Base-by-base conservation (phyloP, 2,329 filamentous ascomycete species). In the Dothistroma septosporum region DNA sequence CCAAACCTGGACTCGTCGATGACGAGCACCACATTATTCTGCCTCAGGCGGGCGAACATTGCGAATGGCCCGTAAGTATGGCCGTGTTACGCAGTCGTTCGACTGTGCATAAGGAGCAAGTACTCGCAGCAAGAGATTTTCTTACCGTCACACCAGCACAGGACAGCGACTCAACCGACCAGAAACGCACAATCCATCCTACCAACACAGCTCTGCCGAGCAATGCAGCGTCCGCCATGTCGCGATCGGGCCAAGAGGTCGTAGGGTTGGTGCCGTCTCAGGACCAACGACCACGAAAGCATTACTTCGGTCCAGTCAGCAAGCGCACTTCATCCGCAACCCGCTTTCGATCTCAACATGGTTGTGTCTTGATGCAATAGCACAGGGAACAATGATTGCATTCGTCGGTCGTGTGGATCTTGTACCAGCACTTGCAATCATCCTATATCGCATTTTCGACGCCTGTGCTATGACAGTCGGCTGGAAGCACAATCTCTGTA, bases 341-440 rank as follows among this genome's bases (percentile, higher is more conserved):
- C 74, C 73, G 55, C 72, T 79, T 62, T 68, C 69, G 22, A 68
- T 79, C 59, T 67, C 74, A 11, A 77, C 76, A 16, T 78, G 76
- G 76, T 73, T 80, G 19, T 64, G 76, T 31, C 24, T 79, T 14
- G 77, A 78, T 37, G 75, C 75, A 33, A 59, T 74, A 21, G 57
- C 76, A 9, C 77, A 80, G 69, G 72, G 72, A 44, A 11, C 73
- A 3, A 60, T 76, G 8, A 72, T 76, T 52, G 64, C 76, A 11
- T 57, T 75, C n/a, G 61, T 75, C 28, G 73, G 71, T 53, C 70
- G 67, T 19, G 68, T 74, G 21, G 72, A 75, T n/a, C 66, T 78
- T 31, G 28, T 75, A 8, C 75, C 75, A 19, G 72, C 75, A 0
- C 61, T 69, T 2, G 21, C 67, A 3, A 61, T 77, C 53, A 69